Percentiles rank a stretch among this genome's conserved stretches.
phyloP scores from a whole-genome alignment of 805 yeast species.

The Saccharomycopsis vini region DNA sequence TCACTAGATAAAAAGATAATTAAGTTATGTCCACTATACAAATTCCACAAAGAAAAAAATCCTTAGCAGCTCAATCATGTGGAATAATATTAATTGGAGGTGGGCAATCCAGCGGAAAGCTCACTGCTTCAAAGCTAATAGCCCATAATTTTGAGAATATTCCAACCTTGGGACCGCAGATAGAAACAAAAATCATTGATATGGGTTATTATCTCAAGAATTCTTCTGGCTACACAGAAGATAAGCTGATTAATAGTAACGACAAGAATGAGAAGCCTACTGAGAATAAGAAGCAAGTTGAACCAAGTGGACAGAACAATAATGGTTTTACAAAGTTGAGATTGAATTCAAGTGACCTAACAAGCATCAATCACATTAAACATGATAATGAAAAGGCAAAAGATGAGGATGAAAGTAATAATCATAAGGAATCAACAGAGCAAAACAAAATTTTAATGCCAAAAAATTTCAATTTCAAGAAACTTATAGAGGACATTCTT shows the following conservation, averaged over 20 bases:
- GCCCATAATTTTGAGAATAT: slow-evolving; percentile 3
- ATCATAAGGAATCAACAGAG: slow-evolving; percentile 2
- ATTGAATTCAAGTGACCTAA: not conserved
- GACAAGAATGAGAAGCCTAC: too few relatives aligned
- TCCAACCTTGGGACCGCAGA: not conserved
- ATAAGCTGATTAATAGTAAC: too few relatives aligned
- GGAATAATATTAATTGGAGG: slow-evolving; percentile 17
- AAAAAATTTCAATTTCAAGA: slow-evolving; percentile 11
- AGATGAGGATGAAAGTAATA: not conserved
- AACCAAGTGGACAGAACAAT: not conserved
- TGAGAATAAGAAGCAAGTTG: too few relatives aligned
- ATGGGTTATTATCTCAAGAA: slow-evolving; percentile 11
- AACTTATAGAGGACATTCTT: slow-evolving; percentile 6
- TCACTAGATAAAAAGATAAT: too few relatives aligned
- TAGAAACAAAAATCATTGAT: slow-evolving; percentile 12
- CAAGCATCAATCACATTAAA: too few relatives aligned
- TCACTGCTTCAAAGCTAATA: slow-evolving; percentile 9
- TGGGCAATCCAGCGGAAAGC: slow-evolving; percentile 18
- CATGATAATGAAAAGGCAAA: not conserved
- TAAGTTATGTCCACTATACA: too few relatives aligned
- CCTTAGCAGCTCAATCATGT: not conserved
- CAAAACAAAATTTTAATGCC: slow-evolving; percentile 5
- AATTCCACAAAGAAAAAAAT: too few relatives aligned
- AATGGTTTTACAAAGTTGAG: not conserved
- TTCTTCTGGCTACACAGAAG: too few relatives aligned